These are phyloP conservation scores for Acanthamoeba castellanii DNA, from an alignment of 208 protist genomes.

Conservation along the genomic window DNA sequence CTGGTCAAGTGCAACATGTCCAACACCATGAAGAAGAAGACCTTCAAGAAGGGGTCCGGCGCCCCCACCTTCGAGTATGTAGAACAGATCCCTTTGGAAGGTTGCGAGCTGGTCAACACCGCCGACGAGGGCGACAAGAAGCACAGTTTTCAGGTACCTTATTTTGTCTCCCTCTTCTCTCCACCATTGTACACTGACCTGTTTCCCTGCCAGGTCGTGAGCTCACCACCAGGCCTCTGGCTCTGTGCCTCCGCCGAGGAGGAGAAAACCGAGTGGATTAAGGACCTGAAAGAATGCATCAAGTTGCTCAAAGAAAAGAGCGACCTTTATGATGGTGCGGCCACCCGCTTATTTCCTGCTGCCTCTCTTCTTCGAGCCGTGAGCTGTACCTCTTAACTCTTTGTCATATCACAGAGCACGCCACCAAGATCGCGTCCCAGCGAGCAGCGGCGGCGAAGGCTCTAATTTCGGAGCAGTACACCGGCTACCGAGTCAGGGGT, in stretches of 20 bases:
- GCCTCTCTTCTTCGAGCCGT: not conserved
- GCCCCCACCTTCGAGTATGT: slow-evolving; percentile 25
- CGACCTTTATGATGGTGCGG: slow-evolving; percentile 34
- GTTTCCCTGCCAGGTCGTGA: slow-evolving; percentile 3
- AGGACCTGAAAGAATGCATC: slow-evolving; percentile 37
- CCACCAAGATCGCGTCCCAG: slow-evolving; percentile 50
- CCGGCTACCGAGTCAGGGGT: slow-evolving; percentile 23
- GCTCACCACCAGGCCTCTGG: not conserved
- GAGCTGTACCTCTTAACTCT: not conserved
- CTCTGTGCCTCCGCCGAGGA: slow-evolving; percentile 3
- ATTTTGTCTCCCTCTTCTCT: slow-evolving; percentile 19
- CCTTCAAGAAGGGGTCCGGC: slow-evolving; percentile 31
- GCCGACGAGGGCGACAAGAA: slow-evolving; percentile 58
- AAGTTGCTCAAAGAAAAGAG: slow-evolving; percentile 40
- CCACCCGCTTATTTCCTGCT: not conserved
- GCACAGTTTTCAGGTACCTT: slow-evolving; percentile 16
- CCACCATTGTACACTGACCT: not conserved
- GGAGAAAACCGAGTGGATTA: slow-evolving; percentile 57
- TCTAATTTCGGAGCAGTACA: slow-evolving; percentile 26
- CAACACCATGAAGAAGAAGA: slow-evolving; percentile 57
- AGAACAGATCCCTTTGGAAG: not conserved
- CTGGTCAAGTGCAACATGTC: slow-evolving; percentile 64
- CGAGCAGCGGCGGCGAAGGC: slow-evolving; percentile 11
- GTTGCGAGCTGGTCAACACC: slow-evolving; percentile 8
- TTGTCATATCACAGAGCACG: slow-evolving; percentile 5